These are phyloP conservation scores for Paragyromitra xinjiangensis DNA, from an alignment of 495 filamentous ascomycete species.

Conservation along the genomic window DNA sequence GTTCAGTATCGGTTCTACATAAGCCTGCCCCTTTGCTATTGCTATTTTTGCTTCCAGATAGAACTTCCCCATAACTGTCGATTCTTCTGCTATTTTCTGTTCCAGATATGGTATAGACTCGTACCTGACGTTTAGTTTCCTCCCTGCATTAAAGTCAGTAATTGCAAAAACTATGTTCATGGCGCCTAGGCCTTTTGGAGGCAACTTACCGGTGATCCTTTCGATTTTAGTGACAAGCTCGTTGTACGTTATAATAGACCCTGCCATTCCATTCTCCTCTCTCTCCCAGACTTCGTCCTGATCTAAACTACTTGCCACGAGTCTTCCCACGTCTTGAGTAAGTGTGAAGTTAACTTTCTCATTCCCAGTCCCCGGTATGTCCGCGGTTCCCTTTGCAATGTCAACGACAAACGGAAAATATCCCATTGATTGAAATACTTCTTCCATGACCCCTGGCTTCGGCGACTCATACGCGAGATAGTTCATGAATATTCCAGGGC, in stretches of 20 bases:
- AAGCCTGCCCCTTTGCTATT: constrained; percentile 6
- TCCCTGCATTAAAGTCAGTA: constrained; percentile 22
- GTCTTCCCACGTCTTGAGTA: constrained; percentile 56
- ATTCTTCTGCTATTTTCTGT: constrained; percentile 3
- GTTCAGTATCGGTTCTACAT: constrained; percentile 28
- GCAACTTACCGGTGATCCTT: constrained; percentile 33
- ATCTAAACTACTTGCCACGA: constrained; percentile 53
- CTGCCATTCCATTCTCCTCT: constrained; percentile 58
- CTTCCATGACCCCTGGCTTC: constrained; percentile 9
- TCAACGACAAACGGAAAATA: constrained; percentile 56
- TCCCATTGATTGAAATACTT: constrained; percentile 36
- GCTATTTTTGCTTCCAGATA: constrained; percentile 8
- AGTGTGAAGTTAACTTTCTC: constrained; percentile 54
- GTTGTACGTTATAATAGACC: constrained; percentile 54
- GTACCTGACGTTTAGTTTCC: constrained; percentile 53
- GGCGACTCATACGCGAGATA: constrained; percentile 57
- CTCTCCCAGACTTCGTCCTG: constrained; percentile 48
- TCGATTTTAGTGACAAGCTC: constrained; percentile 53
- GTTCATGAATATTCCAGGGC: constrained; percentile 59
- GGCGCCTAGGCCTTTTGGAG: background rate
- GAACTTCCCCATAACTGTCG: constrained; percentile 21
- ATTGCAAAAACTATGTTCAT: background rate
- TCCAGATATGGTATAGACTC: constrained; percentile 41
- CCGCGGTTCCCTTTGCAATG: constrained; percentile 47
- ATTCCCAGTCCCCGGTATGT: constrained; percentile 56